These are phyloP conservation scores for Urtica urens DNA, from an alignment of 306 rosid genomes.

Conservation along the genomic window DNA sequence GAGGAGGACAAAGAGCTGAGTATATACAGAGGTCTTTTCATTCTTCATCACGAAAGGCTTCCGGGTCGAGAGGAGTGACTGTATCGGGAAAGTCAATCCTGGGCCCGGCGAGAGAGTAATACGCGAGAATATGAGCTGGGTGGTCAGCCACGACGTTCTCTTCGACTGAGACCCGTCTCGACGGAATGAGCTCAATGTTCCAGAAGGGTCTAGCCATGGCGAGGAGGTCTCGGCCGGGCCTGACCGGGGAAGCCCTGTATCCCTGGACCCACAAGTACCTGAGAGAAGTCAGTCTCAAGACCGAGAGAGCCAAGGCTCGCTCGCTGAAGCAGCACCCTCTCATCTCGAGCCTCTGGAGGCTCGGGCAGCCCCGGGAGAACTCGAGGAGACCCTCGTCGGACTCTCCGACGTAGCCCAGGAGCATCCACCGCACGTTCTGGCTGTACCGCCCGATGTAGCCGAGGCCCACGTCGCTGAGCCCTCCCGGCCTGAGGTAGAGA, in stretches of 20 bases:
- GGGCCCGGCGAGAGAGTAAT: slow-evolving; percentile 94
- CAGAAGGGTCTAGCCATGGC: slow-evolving; percentile 80
- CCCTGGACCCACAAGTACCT: slow-evolving; percentile 98
- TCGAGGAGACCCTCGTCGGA: slow-evolving; percentile 70
- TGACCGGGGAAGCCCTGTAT: slow-evolving; percentile 40
- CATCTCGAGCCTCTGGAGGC: slow-evolving; percentile 86
- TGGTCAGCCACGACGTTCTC: slow-evolving; percentile 30
- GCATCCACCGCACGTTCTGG: slow-evolving; percentile 94
- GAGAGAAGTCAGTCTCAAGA: slow-evolving; percentile 45
- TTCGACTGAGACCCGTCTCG: slow-evolving; percentile 27
- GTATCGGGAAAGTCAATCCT: slow-evolving; percentile 70
- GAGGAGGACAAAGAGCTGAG: background rate
- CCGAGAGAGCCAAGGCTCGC: slow-evolving; percentile 63
- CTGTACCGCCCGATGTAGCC: slow-evolving; percentile 72
- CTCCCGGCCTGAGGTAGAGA: slow-evolving; percentile 74
- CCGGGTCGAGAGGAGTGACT: slow-evolving; percentile 54
- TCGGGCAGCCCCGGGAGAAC: slow-evolving; percentile 80
- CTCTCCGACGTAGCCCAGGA: slow-evolving; percentile 81
- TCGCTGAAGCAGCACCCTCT: slow-evolving; percentile 94
- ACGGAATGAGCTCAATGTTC: slow-evolving; percentile 82
- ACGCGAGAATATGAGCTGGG: slow-evolving; percentile 89
- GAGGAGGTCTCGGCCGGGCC: slow-evolving; percentile 53
- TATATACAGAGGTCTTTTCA: slow-evolving; percentile 42
- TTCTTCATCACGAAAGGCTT: slow-evolving; percentile 5
- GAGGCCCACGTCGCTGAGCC: slow-evolving; percentile 68